Conservation (phyloP, 257 asterid genomes). For the Solanum dulcamara region DNA sequence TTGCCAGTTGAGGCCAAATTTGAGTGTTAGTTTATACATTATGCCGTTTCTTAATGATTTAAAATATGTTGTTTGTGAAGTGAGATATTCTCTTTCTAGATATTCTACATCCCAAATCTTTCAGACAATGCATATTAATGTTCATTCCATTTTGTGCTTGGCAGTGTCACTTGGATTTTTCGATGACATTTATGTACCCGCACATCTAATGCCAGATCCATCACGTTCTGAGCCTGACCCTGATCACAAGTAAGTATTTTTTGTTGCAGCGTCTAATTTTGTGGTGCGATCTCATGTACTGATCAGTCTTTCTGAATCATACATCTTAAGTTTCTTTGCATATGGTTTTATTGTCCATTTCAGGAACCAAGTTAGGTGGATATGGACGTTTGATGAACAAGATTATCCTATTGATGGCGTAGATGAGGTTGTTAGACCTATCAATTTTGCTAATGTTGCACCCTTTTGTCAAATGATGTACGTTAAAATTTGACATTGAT, state of each 20-base stretch:
- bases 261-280: neutral
- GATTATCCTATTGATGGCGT: constrained; percentile 45
- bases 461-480: constrained; percentile 10
- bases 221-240: constrained; percentile 53
- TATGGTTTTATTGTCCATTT: neutral
- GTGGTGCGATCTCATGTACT: neutral
- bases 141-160: neutral
- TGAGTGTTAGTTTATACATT: neutral
- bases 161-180: constrained; percentile 92
- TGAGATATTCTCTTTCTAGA: neutral
- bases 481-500: constrained; percentile 16
- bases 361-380: constrained; percentile 48
- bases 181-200: constrained; percentile 51
- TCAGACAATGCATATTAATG: neutral
- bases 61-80: neutral
- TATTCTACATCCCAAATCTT: neutral
- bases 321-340: neutral
- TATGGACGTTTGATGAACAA: constrained; percentile 48
- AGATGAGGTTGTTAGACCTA: constrained; percentile 49
- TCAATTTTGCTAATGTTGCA: neutral
- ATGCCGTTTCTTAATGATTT: neutral
- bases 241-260: constrained; percentile 34
- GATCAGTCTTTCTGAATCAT: neutral
- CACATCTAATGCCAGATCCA: constrained; percentile 22
- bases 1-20: neutral